Base-by-base conservation (phyloP, 805 yeast genomes). In the Naumovozyma baii region DNA sequence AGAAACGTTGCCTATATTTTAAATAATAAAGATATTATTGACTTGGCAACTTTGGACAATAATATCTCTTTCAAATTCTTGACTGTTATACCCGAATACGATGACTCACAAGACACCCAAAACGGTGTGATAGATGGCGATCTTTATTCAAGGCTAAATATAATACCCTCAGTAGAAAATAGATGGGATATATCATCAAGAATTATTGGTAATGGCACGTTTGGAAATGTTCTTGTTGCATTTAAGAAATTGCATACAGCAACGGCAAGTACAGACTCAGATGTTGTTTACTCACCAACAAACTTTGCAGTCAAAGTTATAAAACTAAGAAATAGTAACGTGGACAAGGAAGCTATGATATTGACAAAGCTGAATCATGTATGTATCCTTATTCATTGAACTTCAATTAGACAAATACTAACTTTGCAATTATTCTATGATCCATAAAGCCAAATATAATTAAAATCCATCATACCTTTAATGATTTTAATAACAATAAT, bases 121-220 rank as follows among this genome's bases (percentile, higher is more conserved):
- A 25, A 13, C 37, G 13, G 16, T 8, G 13, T 12, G 14, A 10
- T 32, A 25, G 15, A 7, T 22, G 9, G 9, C 26, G 26, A 22
- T 22, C 30, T 53, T 16, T 39, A 59, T 10, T 41, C 49, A 10
- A 44, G 48, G 10, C 45, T 56, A 39, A 45, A 46, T 2, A 49
- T 61, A 12, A 41, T 44, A 25, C 40, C 40, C 16, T 41, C 45
- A 7, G 51, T 64, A 10, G 49, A 52, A 2, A 30, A 35, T 30
- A 45, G 54, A 10, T 76, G 82, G 82, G 40, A 38, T 3, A 57
- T 74, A 3, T 48, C 65, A 2, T 51, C 69, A 3, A 61, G 61
- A 20, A 47, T 70, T 3, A 51, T 76, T 20, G 82, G 82, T 0
- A 59, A 61, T 38, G 83, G 83, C 2, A 70, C 80, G 0, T 77